phyloP scores from a whole-genome alignment of 31 red algal species.

The Odonthalia washingtoniensis region DNA sequence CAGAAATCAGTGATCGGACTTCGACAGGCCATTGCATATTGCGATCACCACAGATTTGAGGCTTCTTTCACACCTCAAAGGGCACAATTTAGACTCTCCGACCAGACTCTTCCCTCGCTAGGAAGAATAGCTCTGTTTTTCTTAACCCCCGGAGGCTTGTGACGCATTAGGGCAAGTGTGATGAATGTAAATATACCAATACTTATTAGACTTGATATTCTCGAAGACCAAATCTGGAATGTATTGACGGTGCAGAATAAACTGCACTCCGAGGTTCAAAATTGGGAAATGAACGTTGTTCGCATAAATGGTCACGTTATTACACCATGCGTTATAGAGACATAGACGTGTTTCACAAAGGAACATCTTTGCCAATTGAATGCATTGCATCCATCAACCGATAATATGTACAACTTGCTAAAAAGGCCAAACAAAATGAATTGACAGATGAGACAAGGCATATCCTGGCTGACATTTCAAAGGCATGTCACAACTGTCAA shows the following conservation, averaged over 20 bases:
- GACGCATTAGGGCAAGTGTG: background rate
- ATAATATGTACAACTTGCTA: background rate
- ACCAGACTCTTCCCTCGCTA: background rate
- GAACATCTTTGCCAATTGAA: background rate
- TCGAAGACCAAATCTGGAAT: background rate
- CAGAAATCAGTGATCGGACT: slow-evolving; percentile 11
- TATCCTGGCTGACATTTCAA: background rate
- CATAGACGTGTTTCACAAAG: background rate
- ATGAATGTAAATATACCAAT: slow-evolving; percentile 10
- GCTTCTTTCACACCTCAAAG: background rate
- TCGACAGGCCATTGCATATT: slow-evolving; percentile 13
- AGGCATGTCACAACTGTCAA: slow-evolving; percentile 1
- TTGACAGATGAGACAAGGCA: background rate
- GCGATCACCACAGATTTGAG: background rate
- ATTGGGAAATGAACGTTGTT: background rate
- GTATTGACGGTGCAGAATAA: slow-evolving; percentile 8
- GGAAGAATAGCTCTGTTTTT: background rate
- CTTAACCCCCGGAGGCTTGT: background rate
- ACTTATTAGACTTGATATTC: slow-evolving; percentile 25
- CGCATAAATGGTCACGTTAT: background rate
- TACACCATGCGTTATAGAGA: background rate
- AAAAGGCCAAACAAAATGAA: background rate
- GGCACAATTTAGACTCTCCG: background rate
- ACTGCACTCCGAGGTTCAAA: background rate
- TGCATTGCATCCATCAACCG: slow-evolving; percentile 1